A percentile compares a stretch with the other conserved stretches of the same genome.
phyloP scores from a whole-genome alignment of 2,329 filamentous ascomycete genomes.

The Colletotrichum sidae region DNA sequence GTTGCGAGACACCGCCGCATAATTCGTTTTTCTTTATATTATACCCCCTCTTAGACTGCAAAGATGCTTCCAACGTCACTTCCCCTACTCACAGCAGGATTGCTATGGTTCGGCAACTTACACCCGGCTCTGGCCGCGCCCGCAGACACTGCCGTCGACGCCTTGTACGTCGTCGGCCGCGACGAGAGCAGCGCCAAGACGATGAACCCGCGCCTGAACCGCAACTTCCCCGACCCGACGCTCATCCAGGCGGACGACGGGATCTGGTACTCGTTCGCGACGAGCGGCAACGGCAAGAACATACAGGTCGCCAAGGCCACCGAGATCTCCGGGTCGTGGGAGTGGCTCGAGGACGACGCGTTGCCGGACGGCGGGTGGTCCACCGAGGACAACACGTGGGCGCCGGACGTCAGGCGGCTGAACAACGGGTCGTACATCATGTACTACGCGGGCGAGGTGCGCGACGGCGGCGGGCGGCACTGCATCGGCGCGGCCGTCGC shows the following conservation, averaged over 20 bases:
- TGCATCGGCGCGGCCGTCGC: slow-evolving; percentile 70
- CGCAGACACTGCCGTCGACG: slow-evolving; percentile 18
- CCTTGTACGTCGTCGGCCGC: slow-evolving; percentile 29
- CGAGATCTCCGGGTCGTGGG: slow-evolving; percentile 60
- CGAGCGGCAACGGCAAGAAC: slow-evolving; percentile 60
- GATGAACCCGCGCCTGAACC: slow-evolving; percentile 41
- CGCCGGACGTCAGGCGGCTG: slow-evolving; percentile 68
- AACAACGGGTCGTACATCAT: slow-evolving; percentile 66
- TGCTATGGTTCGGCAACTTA: slow-evolving; percentile 12
- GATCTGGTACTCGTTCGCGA: slow-evolving; percentile 70
- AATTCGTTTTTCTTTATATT: slow-evolving; percentile 17
- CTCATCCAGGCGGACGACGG: slow-evolving; percentile 60
- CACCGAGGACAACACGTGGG: slow-evolving; percentile 66
- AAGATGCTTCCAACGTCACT: slow-evolving; percentile 33
- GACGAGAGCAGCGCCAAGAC: slow-evolving; percentile 2
- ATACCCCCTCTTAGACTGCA: slow-evolving; percentile 16
- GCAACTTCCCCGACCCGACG: slow-evolving; percentile 67
- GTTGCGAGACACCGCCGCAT: slow-evolving; percentile 9
- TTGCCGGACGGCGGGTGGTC: slow-evolving; percentile 68
- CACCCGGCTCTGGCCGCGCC: slow-evolving; percentile 21
- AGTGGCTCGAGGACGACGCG: slow-evolving; percentile 62
- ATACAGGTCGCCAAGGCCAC: slow-evolving; percentile 65
- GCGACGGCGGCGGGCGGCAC: slow-evolving; percentile 54
- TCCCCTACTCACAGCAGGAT: slow-evolving; percentile 20
- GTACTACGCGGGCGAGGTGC: slow-evolving; percentile 67